phyloP scores from a whole-genome alignment of 257 asterid species.

The Nyctanthes arbortristis region DNA sequence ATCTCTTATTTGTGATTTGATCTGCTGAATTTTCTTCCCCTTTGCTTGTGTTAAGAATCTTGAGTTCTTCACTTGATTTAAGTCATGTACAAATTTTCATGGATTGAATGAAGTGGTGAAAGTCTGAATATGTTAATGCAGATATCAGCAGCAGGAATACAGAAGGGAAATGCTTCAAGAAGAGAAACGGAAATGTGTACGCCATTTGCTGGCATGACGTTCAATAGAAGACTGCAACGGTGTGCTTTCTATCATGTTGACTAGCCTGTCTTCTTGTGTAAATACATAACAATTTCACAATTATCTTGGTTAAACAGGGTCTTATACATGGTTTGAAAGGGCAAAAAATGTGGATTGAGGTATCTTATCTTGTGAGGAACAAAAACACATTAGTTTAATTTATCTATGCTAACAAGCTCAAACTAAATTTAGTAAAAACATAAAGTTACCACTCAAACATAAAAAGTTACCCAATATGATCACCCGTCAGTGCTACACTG shows the following conservation, averaged over 20 bases:
- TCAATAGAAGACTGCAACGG: conserved; percentile 45
- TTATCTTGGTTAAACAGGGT: conserved; percentile 8
- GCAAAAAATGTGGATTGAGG: no score
- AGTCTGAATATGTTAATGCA: conserved; percentile 34
- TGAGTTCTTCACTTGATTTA: not conserved
- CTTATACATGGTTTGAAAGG: no score
- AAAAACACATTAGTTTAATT: no score
- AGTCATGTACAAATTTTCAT: conserved; percentile 16
- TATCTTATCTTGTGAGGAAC: no score
- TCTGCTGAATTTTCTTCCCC: not conserved
- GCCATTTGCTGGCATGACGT: conserved; percentile 42
- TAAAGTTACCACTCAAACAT: no score
- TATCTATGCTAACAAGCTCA: no score
- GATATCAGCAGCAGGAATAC: conserved; percentile 40
- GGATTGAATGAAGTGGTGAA: conserved; percentile 6
- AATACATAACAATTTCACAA: conserved; percentile 9
- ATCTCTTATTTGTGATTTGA: conserved; percentile 37
- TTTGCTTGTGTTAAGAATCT: conserved; percentile 14
- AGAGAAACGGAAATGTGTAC: conserved; percentile 37
- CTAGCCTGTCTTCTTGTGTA: not conserved
- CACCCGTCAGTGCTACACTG: no score
- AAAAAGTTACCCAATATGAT: no score
- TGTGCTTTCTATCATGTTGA: conserved; percentile 22
- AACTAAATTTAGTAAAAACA: no score
- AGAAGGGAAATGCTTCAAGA: conserved; percentile 48